These are phyloP conservation scores for Colletotrichum viniferum DNA, from an alignment of 2,329 filamentous ascomycete genomes.

Conservation along the genomic window DNA sequence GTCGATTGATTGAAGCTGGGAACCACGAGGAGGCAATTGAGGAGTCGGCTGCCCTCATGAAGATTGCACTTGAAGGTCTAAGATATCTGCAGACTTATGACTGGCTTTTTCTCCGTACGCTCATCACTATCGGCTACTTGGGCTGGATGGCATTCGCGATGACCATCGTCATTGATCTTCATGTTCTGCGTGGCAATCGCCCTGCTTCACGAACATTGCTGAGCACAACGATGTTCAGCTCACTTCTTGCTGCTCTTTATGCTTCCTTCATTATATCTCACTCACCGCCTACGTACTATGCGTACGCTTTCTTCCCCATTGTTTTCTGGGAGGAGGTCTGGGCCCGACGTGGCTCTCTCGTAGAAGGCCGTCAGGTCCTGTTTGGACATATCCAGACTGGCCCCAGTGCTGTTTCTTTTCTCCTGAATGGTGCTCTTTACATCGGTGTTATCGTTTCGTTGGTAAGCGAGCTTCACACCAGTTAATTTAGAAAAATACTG, in stretches of 20 bases:
- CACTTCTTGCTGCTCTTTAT: conserved; percentile 75
- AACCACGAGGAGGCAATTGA: conserved; percentile 79
- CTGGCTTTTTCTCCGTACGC: conserved; percentile 90
- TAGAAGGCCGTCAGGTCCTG: conserved; percentile 68
- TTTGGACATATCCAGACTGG: conserved; percentile 71
- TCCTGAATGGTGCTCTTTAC: conserved; percentile 69
- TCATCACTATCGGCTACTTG: conserved; percentile 89
- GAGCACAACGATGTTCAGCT: conserved; percentile 72
- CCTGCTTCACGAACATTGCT: conserved; percentile 65
- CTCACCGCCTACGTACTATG: conserved; percentile 85
- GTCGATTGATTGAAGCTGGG: conserved; percentile 67
- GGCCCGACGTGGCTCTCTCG: conserved; percentile 73
- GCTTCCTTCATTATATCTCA: conserved; percentile 80
- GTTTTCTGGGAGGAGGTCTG: conserved; percentile 97
- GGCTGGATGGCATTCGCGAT: conserved; percentile 95
- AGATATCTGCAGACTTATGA: conserved; percentile 98
- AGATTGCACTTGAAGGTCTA: conserved; percentile 78
- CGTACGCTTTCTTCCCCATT: conserved; percentile 89
- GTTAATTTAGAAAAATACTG: conserved; percentile 5
- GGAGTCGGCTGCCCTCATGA: conserved; percentile 77
- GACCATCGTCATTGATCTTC: conserved; percentile 85
- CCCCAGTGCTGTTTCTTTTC: conserved; percentile 61
- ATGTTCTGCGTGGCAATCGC: conserved; percentile 77
- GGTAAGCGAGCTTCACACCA: conserved; percentile 49
- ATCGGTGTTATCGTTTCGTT: conserved; percentile 80